Evolutionary conservation across 441 rosid genomes (phyloP).

Genomic region (Monsonia emarginata): DNA sequence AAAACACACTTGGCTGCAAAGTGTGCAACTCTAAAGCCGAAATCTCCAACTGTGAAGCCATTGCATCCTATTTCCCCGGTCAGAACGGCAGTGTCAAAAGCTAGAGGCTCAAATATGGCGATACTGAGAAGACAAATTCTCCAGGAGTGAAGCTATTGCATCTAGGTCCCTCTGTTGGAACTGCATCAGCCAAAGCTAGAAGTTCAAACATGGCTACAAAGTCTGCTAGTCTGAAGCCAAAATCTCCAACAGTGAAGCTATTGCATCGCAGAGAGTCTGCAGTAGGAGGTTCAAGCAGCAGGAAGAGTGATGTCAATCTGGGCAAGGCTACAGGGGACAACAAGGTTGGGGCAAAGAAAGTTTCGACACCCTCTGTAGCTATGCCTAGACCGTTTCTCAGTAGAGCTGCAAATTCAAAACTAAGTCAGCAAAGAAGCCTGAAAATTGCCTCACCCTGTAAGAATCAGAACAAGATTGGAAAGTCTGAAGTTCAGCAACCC

Average conservation of each 20-base stretch:
- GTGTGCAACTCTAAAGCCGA: too few relatives aligned
- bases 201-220: constrained; percentile 22
- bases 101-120: neutral
- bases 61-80: too few relatives aligned
- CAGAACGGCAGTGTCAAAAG: neutral
- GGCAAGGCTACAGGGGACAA: constrained; percentile 21
- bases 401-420: constrained; percentile 23
- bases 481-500: constrained; percentile 16
- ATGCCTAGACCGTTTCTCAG: constrained; percentile 25
- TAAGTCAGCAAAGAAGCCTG: constrained; percentile 23
- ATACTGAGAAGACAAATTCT: constrained; percentile 11
- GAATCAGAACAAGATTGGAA: neutral
- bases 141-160: neutral
- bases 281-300: constrained; percentile 17
- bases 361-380: constrained; percentile 16
- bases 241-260: constrained; percentile 15
- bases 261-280: neutral
- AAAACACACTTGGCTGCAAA: too few relatives aligned
- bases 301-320: constrained; percentile 23
- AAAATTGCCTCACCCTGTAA: constrained; percentile 5
- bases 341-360: constrained; percentile 28
- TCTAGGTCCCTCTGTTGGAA: neutral
- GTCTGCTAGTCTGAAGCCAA: constrained; percentile 25
- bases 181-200: constrained; percentile 24
- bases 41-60: too few relatives aligned